Evolutionary conservation across 176 grass and related monocot genomes (phyloP).

Genomic region (Aegilops bicornis): DNA sequence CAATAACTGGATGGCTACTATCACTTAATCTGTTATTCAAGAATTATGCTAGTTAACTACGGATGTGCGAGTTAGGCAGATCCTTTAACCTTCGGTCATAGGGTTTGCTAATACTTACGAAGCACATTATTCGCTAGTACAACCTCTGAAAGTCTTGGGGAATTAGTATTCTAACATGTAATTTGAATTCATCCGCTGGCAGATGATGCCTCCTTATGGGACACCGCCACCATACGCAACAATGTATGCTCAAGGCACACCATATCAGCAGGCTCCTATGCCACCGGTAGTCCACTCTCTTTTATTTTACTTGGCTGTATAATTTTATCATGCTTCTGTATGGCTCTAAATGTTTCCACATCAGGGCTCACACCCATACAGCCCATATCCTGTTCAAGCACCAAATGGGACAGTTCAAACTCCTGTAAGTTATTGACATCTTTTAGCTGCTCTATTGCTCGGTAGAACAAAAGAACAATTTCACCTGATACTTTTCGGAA

Average conservation of each 20-base stretch:
- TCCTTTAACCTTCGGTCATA: slow-evolving; percentile 12
- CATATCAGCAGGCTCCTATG: slow-evolving; percentile 51
- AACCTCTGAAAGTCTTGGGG: slow-evolving; percentile 10
- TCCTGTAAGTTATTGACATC: slow-evolving; percentile 49
- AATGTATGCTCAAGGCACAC: slow-evolving; percentile 59
- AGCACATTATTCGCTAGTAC: slow-evolving; percentile 11
- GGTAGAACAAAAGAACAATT: neutral
- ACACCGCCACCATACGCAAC: slow-evolving; percentile 52
- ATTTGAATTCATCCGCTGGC: slow-evolving; percentile 22
- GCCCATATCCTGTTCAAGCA: slow-evolving; percentile 50
- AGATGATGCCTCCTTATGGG: slow-evolving; percentile 65
- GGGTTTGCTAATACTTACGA: slow-evolving; percentile 15
- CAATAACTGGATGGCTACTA: neutral
- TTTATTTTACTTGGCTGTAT: slow-evolving; percentile 14
- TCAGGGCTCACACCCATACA: slow-evolving; percentile 62
- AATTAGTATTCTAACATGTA: slow-evolving; percentile 33
- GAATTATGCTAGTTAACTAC: slow-evolving; percentile 12
- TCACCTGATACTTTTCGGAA: neutral
- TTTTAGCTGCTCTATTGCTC: slow-evolving; percentile 21
- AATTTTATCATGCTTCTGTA: slow-evolving; percentile 21
- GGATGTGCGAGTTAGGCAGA: neutral
- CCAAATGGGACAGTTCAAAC: slow-evolving; percentile 55
- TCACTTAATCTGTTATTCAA: slow-evolving; percentile 11
- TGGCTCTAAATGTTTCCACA: neutral
- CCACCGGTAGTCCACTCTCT: slow-evolving; percentile 42